Conservation (phyloP, 345 rosid species). For the Corchorus olitorius region DNA sequence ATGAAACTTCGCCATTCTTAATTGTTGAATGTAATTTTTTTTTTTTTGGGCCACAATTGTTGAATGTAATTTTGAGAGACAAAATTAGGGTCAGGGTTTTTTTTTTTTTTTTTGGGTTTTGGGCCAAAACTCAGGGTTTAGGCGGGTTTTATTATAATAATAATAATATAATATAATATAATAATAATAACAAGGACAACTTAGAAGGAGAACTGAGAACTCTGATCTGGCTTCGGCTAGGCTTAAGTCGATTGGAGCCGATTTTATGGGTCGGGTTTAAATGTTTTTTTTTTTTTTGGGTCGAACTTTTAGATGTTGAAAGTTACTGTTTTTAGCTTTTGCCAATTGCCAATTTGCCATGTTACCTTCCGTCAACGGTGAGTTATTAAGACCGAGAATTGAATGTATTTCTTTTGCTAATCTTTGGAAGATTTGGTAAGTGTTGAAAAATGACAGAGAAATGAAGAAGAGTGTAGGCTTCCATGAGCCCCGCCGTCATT, state of each 20-base stretch:
- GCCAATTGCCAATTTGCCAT: too few relatives aligned
- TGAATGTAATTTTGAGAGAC: background rate
- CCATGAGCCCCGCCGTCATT: too few relatives aligned
- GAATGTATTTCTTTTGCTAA: too few relatives aligned
- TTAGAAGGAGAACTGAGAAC: background rate
- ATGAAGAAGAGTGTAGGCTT: too few relatives aligned
- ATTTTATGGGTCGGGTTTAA: too few relatives aligned
- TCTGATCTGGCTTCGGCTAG: background rate
- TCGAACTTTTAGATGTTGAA: background rate
- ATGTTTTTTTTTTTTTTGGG: too few relatives aligned
- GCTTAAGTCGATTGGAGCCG: background rate
- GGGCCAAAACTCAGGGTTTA: background rate
- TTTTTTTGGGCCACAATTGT: too few relatives aligned
- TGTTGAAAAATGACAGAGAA: too few relatives aligned
- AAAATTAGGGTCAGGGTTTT: background rate
- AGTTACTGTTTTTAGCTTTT: background rate
- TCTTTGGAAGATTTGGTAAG: too few relatives aligned
- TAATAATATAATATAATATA: too few relatives aligned
- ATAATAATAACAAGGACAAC: background rate
- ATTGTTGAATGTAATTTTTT: background rate
- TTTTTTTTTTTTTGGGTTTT: too few relatives aligned
- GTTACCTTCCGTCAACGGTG: background rate
- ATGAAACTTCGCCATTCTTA: slow-evolving; percentile 6
- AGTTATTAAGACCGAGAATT: too few relatives aligned
- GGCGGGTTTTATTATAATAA: background rate